Base-by-base conservation (phyloP, 2,329 filamentous ascomycete species). In the Chrysoporthe austroafricana region DNA sequence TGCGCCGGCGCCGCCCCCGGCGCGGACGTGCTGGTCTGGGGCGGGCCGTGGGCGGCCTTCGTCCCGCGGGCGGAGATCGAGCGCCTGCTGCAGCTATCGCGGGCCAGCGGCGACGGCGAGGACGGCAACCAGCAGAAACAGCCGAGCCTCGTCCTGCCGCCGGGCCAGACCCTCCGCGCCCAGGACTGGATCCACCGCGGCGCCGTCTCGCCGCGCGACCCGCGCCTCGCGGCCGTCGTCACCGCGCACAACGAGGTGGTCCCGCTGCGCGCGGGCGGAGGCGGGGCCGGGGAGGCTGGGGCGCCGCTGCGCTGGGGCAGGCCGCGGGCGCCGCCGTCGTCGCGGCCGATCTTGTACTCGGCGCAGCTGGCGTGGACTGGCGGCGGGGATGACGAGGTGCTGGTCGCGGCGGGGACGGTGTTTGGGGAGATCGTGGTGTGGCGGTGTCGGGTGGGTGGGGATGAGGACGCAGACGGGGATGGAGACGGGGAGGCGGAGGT, bases 351-450 rank as follows among this genome's bases (percentile, higher is more conserved):
- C 65, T 84, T 99, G 8, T 99, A 97, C 78, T 92, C 93, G 18
- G 95, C 94, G 5, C 88, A 92, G 74, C 78, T 97, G 21, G 79
- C 84, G 50, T 92, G 90, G 85, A 78, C 89, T 8, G 83, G 84
- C 7, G 64, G 77, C 6, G 81, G 83, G 57, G 52, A 8, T 2
- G 34, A 43, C 18, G 82, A 83, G 63, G 82, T 97, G 58, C 84
- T 97, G 26, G 86, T 97, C 62, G 93, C 93, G 7, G 92, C 92
- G 3, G 96, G 96, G 1, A 98, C 96, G 0, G 94, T 95, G 1
- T 98, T 98, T 78, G 96, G 96, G 3, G 94, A 98, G 77, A 91
- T 99, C 44, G 84, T 97, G 48, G 86, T 97, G 18, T 98, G 96
- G 96, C 92, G 90, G 71, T 94, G 88, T 72, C 79, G 81, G 59